A percentile compares a stretch with the other conserved stretches of the same genome.
These are phyloP conservation scores for Orbilia oligospora DNA, from an alignment of 2,329 filamentous ascomycete species.

Conservation along the genomic window DNA sequence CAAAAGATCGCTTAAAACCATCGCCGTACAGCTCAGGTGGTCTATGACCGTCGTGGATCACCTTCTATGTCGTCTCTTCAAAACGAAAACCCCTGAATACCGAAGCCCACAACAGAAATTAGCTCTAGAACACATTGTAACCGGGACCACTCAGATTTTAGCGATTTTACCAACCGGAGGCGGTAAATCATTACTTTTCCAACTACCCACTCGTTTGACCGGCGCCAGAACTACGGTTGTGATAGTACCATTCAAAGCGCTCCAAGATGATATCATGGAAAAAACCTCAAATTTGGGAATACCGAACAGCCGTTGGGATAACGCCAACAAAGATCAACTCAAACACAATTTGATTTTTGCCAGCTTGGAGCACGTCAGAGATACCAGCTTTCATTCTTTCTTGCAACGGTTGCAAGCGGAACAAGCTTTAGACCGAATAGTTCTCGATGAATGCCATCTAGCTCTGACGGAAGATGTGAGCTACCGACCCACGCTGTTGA, in stretches of 20 bases:
- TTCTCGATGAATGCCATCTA: constrained; percentile 17
- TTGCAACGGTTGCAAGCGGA: constrained; percentile 9
- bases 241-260: constrained; percentile 17
- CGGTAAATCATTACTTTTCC: constrained; percentile 15
- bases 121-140: constrained; percentile 25
- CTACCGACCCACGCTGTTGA: neutral
- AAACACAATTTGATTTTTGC: constrained; percentile 14
- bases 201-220: neutral
- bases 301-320: neutral
- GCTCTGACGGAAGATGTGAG: constrained; percentile 8
- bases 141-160: constrained; percentile 1
- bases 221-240: constrained; percentile 1
- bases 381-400: constrained; percentile 10
- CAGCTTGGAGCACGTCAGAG: constrained; percentile 3
- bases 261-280: constrained; percentile 15
- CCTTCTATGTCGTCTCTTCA: neutral
- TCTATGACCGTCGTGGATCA: neutral
- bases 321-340: neutral
- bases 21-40: neutral
- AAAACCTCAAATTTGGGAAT: neutral
- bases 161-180: neutral
- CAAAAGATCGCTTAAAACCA: neutral
- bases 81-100: neutral
- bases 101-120: neutral
- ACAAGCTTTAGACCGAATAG: neutral